phyloP scores from a whole-genome alignment of 148 eudicot genomes.

The Fagopyrum tataricum region DNA sequence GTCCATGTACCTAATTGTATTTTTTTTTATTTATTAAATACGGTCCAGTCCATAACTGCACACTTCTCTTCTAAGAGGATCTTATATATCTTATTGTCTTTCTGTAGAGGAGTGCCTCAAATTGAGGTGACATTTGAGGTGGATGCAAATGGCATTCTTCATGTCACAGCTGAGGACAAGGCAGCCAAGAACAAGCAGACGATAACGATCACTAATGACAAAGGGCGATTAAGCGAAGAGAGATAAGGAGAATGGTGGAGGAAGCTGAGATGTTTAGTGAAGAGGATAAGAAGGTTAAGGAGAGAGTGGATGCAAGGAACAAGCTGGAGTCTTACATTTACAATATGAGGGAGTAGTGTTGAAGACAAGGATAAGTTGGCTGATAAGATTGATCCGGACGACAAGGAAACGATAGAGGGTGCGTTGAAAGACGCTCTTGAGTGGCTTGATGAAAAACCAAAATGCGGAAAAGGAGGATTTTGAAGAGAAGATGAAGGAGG shows the following conservation, averaged over 20 bases:
- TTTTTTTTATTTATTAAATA: too few relatives aligned
- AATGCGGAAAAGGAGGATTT: conserved; percentile 36
- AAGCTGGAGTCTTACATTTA: conserved; percentile 37
- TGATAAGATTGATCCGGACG: conserved; percentile 38
- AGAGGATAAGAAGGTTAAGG: conserved; percentile 34
- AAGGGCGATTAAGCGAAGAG: conserved; percentile 51
- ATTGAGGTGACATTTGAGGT: conserved; percentile 63
- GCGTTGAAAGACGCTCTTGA: conserved; percentile 42
- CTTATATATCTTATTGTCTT: neutral
- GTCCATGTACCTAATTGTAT: too few relatives aligned
- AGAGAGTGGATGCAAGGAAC: conserved; percentile 39
- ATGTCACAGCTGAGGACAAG: conserved; percentile 62
- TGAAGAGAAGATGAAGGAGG: conserved; percentile 57
- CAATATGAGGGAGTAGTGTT: conserved; percentile 45
- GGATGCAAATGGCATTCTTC: conserved; percentile 52
- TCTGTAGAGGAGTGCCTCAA: conserved; percentile 51
- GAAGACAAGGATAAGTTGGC: conserved; percentile 38
- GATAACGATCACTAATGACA: conserved; percentile 47
- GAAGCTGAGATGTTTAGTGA: conserved; percentile 46
- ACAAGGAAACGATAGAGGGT: conserved; percentile 33
- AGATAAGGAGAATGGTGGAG: conserved; percentile 33
- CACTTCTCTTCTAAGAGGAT: too few relatives aligned
- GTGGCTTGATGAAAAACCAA: conserved; percentile 46
- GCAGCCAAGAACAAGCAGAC: conserved; percentile 47
- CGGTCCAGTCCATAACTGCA: too few relatives aligned